Percentiles rank a stretch among this genome's conserved stretches.
phyloP scores from a whole-genome alignment of 768 basidiomycete species.

The Mycena kentingensis region DNA sequence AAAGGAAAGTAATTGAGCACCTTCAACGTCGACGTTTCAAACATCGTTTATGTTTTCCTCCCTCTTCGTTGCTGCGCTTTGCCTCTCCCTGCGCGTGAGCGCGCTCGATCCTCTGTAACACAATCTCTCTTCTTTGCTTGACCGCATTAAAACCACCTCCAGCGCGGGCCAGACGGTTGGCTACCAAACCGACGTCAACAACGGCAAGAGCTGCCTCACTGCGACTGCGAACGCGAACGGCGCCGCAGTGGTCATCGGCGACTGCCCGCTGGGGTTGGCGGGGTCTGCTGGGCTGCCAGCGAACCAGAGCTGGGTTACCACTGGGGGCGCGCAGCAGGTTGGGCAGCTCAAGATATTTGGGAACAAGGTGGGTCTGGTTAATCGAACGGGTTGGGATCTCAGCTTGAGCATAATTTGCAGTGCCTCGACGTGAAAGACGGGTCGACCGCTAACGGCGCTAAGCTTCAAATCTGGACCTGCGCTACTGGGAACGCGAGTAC shows the following conservation, averaged over 20 bases:
- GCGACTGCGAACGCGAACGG: constrained; percentile 1
- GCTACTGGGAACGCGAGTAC: constrained; percentile 4
- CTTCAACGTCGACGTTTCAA: no score
- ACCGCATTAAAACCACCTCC: background rate
- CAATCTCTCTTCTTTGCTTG: background rate
- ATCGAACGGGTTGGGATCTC: background rate
- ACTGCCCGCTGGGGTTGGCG: background rate
- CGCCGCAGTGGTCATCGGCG: constrained; percentile 1
- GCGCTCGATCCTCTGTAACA: background rate
- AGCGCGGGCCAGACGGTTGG: background rate
- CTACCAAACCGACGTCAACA: background rate
- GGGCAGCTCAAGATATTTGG: constrained; percentile 1
- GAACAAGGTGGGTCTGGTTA: constrained; percentile 1
- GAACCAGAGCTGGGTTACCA: background rate
- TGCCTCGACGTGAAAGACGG: constrained; percentile 26
- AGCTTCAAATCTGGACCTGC: constrained; percentile 28
- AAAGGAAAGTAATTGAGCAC: no score
- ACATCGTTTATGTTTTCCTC: no score
- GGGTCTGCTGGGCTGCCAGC: background rate
- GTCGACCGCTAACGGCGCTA: constrained; percentile 22
- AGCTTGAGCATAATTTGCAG: background rate
- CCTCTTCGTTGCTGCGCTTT: background rate
- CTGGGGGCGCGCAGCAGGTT: background rate
- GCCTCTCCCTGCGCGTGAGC: background rate
- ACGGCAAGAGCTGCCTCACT: background rate